Base-by-base conservation (phyloP, 1,139 yeast species). In the Petasospora fabianii region DNA sequence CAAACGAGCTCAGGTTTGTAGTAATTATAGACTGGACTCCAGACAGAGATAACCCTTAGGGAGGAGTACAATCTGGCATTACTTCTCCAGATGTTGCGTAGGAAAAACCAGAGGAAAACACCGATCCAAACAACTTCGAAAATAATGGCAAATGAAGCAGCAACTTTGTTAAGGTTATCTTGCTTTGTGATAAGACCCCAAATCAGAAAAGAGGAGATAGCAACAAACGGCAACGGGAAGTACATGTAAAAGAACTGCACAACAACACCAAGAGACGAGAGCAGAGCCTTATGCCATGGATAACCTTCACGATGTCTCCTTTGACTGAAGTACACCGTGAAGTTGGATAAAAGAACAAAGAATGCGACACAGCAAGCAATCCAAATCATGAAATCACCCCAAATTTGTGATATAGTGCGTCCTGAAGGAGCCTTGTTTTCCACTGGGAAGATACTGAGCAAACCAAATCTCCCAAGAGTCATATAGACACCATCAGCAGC, bases 311-410 rank as follows among this genome's bases (percentile, higher is more conserved):
- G 10, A 5, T 34, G 11, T 2, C 27, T n/a, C 3, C 20, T 13
- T 18, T 31, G 29, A 13, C 26, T 27, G 14, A 36, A 34, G 40
- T 17, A 37, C 10, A 47, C 14, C 14, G 17, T 38, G 24, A 16
- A 8, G 15, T 22, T 32, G 28, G 41, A 30, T 5, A 42, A 11
- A 26, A 27, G 19, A 16, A 27, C 41, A 33, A 35, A 47, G 17
- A 49, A 36, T n/a, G 40, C 43, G 4, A 44, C 22, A 8, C 47
- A 37, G 5, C 41, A 37, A 3, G 13, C 4, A 9, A 65, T 53
- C 65, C 72, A 64, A 13, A 65, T 42, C 50, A 74, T 64, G 49
- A 73, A 72, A 50, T 66, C 66, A 36, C 65, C 62, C 79, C 80
- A 75, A 8, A 41, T 36, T 8, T 35, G 22, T 4, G 37, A 15